Evolutionary conservation across 371 early-diverging fungal genomes (phyloP), one percentile per base, ranked within the genome.

Genomic region (Circinella umbellata): DNA sequence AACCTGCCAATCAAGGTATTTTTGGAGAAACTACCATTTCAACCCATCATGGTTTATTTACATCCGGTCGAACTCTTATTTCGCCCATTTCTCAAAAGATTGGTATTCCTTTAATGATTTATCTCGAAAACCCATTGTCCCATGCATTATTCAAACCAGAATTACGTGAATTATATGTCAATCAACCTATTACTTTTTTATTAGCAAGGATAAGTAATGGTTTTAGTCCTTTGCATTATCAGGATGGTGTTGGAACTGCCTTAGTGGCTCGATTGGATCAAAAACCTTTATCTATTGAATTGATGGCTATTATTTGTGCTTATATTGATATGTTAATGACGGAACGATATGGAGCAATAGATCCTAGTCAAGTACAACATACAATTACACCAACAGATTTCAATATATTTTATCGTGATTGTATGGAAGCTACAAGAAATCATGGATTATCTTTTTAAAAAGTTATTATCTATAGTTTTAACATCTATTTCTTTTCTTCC

Each of bases 311-410:
- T 9, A 57, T 57, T 17, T 6, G 27, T n/a, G 57, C 57, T 10
- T 57, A 57, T 57, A 57, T 14, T 10, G 13, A 34, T n/a, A 57
- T 57, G 57, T 57, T 57, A n/a, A 34, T 57, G 57, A 27, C 10
- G 11, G 57, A 57, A 10, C 57, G 57, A 18, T 57, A 57, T 34
- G 57, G 57, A 11, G 6, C 0, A 5, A 7, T 10, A 1, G 27
- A 18, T 34, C 27, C 5, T 34, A 10, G 14, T 57, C 57, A 34
- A 13, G 57, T 57, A 27, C 57, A 57, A 57, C 2, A 57, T 27
- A 57, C 57, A 57, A 34, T 57, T 14, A 57, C 20, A 7, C 57
- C 18, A 7, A 34, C 20, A 2, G 57, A 57, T 57, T 57, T 27
- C 4, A 57, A 18, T 11, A 1, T n/a, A 18, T 53, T 53, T 8